Percentiles rank a stretch among this genome's conserved stretches.
Conservation (phyloP, 2,329 filamentous ascomycete genomes). For the Escovopsis weberi region DNA sequence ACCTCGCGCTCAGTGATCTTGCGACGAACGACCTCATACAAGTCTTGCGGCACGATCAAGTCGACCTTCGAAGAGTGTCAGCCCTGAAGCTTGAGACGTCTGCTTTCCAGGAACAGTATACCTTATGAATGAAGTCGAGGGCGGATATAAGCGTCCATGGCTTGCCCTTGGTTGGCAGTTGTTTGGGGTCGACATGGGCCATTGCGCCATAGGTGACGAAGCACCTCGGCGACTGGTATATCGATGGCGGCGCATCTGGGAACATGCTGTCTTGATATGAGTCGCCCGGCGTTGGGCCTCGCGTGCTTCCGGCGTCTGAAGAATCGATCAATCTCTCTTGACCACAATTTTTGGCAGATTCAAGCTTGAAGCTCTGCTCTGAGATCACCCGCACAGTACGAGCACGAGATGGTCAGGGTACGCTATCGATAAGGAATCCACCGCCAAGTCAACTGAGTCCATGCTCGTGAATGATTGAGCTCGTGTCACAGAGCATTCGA, state of each 20-base stretch:
- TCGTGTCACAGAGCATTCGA: no score
- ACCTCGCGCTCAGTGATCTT: conserved; percentile 27
- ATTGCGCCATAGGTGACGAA: conserved; percentile 57
- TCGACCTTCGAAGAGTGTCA: conserved; percentile 36
- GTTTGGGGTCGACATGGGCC: conserved; percentile 53
- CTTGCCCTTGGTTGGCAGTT: conserved; percentile 56
- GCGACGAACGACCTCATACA: conserved; percentile 38
- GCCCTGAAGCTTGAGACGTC: not conserved
- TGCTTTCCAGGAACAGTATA: conserved; percentile 14
- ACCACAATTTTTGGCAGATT: no score
- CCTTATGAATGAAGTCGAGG: conserved; percentile 56
- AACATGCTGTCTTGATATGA: conserved; percentile 24
- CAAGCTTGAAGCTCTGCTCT: no score
- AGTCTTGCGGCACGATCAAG: conserved; percentile 54
- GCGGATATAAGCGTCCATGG: conserved; percentile 58
- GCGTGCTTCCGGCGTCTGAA: no score
- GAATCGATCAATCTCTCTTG: no score
- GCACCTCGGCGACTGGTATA: conserved; percentile 51
- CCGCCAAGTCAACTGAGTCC: no score
- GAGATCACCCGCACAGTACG: no score
- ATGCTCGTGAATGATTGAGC: no score
- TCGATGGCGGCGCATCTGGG: conserved; percentile 26
- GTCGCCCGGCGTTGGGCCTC: no score
- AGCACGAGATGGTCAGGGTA: no score
- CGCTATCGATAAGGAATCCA: no score